These are phyloP conservation scores for Pestalotiopsis sp. DNA, from an alignment of 2,329 filamentous ascomycete genomes.

Conservation along the genomic window DNA sequence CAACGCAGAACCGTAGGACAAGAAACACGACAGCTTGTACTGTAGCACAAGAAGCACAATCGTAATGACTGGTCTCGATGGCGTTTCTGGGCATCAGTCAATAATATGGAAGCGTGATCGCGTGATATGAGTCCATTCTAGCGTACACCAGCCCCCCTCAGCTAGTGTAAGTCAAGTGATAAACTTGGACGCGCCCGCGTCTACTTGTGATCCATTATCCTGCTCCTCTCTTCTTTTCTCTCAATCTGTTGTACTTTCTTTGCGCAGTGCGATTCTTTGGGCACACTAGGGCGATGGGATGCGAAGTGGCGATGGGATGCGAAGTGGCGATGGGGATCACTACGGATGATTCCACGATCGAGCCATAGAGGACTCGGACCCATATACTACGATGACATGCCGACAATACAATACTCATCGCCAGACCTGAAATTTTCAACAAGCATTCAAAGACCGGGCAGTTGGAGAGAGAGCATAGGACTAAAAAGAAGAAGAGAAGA, in stretches of 20 bases:
- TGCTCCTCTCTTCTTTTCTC: background rate
- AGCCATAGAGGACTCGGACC: too few relatives aligned
- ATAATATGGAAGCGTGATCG: background rate
- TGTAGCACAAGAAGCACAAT: background rate
- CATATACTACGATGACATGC: too few relatives aligned
- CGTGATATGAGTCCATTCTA: slow-evolving; percentile 10
- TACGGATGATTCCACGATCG: too few relatives aligned
- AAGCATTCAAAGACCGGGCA: too few relatives aligned
- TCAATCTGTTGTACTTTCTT: too few relatives aligned
- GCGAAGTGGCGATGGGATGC: background rate
- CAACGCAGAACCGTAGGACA: background rate
- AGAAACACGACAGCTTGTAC: background rate
- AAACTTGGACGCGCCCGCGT: background rate
- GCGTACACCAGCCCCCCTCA: background rate
- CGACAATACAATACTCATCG: too few relatives aligned
- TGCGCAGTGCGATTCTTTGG: background rate
- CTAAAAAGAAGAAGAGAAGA: too few relatives aligned
- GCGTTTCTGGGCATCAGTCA: background rate
- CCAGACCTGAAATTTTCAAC: too few relatives aligned
- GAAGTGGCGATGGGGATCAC: background rate
- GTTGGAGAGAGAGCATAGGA: too few relatives aligned
- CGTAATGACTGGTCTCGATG: background rate
- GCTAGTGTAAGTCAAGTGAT: background rate
- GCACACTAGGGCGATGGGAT: background rate
- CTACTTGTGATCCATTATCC: background rate